Percentiles rank a stretch among this genome's conserved stretches.
phyloP scores from a whole-genome alignment of 2,329 filamentous ascomycete genomes.

The Malbranchea cinnamomea region DNA sequence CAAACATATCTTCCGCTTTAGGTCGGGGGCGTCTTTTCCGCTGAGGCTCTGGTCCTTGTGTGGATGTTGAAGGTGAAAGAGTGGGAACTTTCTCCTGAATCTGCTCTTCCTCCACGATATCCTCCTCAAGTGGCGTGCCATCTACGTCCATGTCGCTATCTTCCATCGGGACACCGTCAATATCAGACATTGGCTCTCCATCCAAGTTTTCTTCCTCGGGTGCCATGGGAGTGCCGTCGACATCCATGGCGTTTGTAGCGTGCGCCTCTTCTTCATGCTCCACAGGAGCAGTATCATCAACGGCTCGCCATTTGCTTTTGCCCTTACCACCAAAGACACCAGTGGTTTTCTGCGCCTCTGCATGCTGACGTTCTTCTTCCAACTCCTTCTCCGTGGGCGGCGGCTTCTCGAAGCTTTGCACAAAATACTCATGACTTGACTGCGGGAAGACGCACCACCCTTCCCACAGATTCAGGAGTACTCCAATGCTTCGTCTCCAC shows the following conservation, averaged over 20 bases:
- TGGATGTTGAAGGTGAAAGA: slow-evolving; percentile 11
- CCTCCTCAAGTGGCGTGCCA: slow-evolving; percentile 31
- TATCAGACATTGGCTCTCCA: slow-evolving; percentile 27
- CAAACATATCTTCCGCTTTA: slow-evolving; percentile 77
- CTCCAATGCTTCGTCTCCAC: slow-evolving; percentile 62
- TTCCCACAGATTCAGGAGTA: slow-evolving; percentile 56
- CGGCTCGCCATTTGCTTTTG: slow-evolving; percentile 33
- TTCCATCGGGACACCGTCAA: slow-evolving; percentile 32
- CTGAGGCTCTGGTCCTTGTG: slow-evolving; percentile 8
- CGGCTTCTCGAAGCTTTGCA: slow-evolving; percentile 55
- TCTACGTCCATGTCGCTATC: slow-evolving; percentile 35
- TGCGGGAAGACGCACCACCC: slow-evolving; percentile 53
- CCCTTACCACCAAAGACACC: slow-evolving; percentile 22
- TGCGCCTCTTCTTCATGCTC: slow-evolving; percentile 12
- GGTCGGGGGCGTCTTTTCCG: slow-evolving; percentile 43
- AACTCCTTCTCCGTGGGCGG: slow-evolving; percentile 37
- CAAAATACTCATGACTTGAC: slow-evolving; percentile 57
- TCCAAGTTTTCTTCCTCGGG: slow-evolving; percentile 31
- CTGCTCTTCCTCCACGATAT: slow-evolving; percentile 19
- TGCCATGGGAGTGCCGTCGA: slow-evolving; percentile 16
- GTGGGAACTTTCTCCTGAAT: slow-evolving; percentile 11
- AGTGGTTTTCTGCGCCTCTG: slow-evolving; percentile 24
- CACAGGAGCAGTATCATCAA: slow-evolving; percentile 25
- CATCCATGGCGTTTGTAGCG: slow-evolving; percentile 22
- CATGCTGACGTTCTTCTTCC: slow-evolving; percentile 29